A percentile compares a stretch with the other conserved stretches of the same genome.
Evolutionary conservation across 2,329 filamentous ascomycete genomes (phyloP).

Genomic region (Colletotrichum tropicale): DNA sequence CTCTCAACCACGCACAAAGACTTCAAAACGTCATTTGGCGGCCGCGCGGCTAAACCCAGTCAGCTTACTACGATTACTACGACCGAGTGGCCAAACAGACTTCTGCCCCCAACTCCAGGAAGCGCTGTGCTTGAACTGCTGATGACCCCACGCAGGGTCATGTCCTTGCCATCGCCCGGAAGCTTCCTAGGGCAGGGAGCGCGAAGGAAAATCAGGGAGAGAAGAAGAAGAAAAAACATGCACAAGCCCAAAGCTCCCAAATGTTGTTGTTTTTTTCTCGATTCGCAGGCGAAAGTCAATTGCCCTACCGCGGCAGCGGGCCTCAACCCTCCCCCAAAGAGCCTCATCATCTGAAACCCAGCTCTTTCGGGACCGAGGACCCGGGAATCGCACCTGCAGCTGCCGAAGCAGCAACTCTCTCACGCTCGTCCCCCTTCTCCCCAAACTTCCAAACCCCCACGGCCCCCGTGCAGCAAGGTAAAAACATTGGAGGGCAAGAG

Average conservation of each 20-base stretch:
- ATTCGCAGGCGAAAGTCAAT: constrained; percentile 10
- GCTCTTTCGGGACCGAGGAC: background rate
- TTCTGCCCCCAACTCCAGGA: background rate
- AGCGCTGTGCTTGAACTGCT: background rate
- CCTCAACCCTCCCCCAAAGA: background rate
- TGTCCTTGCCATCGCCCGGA: background rate
- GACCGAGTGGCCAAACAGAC: background rate
- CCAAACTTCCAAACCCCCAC: background rate
- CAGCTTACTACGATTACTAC: background rate
- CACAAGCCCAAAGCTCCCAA: background rate
- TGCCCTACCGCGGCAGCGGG: background rate
- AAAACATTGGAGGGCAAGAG: background rate
- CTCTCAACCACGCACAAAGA: background rate
- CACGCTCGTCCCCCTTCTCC: background rate
- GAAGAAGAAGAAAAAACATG: background rate
- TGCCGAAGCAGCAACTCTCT: background rate
- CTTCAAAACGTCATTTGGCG: background rate
- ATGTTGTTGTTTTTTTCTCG: background rate
- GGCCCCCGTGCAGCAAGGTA: background rate
- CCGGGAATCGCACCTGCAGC: background rate
- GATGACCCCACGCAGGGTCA: background rate
- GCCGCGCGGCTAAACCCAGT: background rate
- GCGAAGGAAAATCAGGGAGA: background rate
- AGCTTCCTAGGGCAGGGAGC: background rate
- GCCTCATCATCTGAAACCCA: constrained; percentile 3